These are phyloP conservation scores for Bipolaris victoriae DNA, from an alignment of 2,329 filamentous ascomycete genomes.

Conservation along the genomic window DNA sequence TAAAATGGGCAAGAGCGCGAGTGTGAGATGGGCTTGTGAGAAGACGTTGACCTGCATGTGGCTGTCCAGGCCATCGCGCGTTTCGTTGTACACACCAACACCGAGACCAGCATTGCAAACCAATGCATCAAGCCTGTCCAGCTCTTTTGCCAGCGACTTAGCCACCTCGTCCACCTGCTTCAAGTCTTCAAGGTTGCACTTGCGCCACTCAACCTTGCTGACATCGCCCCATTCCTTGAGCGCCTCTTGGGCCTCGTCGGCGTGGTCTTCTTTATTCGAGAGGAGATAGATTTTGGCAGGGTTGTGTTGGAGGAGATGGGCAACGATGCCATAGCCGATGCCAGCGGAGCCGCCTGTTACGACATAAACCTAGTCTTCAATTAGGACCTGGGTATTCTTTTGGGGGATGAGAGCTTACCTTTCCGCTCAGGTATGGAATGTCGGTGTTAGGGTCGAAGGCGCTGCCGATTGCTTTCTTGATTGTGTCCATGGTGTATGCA, in stretches of 20 bases:
- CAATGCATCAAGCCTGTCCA: conserved; percentile 55
- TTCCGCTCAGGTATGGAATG: conserved; percentile 50
- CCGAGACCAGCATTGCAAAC: conserved; percentile 59
- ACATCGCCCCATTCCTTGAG: conserved; percentile 54
- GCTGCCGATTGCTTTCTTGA: conserved; percentile 18
- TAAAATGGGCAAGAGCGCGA: conserved; percentile 55
- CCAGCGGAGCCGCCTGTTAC: conserved; percentile 59
- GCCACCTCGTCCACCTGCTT: conserved; percentile 56
- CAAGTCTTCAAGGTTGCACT: conserved; percentile 57
- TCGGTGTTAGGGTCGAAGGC: conserved; percentile 49
- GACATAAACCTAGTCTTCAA: conserved; percentile 48
- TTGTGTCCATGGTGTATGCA: conserved; percentile 33
- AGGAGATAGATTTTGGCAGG: conserved; percentile 56
- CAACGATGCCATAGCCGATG: conserved; percentile 59
- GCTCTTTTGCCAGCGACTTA: conserved; percentile 49
- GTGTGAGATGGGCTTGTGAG: conserved; percentile 57
- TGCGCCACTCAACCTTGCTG: conserved; percentile 53
- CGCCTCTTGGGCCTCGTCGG: conserved; percentile 52
- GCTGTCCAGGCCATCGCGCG: conserved; percentile 58
- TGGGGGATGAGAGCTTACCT: conserved; percentile 28
- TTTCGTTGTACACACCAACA: conserved; percentile 57
- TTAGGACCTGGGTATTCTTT: neutral
- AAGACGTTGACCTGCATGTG: conserved; percentile 61
- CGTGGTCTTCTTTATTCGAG: conserved; percentile 57
- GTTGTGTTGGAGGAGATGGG: conserved; percentile 60